A percentile compares a stretch with the other conserved stretches of the same genome.
These are phyloP conservation scores for Leccinum pachyderme DNA, from an alignment of 1,284 basidiomycete genomes.

Conservation along the genomic window DNA sequence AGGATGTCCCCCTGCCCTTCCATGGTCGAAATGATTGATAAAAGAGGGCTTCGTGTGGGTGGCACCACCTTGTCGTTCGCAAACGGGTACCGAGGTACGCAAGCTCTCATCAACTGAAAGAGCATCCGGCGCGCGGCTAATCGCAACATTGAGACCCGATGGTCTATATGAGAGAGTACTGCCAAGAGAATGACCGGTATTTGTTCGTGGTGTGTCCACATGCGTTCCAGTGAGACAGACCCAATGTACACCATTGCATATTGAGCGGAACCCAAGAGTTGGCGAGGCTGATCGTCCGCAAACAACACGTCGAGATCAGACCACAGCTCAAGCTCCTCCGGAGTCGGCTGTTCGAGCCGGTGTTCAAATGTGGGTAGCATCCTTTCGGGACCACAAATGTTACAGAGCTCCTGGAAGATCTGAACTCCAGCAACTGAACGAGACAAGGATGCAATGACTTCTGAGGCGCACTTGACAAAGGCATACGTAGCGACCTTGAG, in stretches of 20 bases:
- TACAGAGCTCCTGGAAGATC: slow-evolving; percentile 82
- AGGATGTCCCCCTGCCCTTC: slow-evolving; percentile 57
- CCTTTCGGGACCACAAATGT: slow-evolving; percentile 79
- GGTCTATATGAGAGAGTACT: slow-evolving; percentile 83
- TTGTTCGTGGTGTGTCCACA: slow-evolving; percentile 71
- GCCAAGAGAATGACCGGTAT: slow-evolving; percentile 80
- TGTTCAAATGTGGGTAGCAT: slow-evolving; percentile 79
- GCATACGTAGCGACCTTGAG: slow-evolving; percentile 78
- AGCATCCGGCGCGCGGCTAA: slow-evolving; percentile 72
- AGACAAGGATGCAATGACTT: slow-evolving; percentile 83
- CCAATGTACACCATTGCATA: slow-evolving; percentile 86
- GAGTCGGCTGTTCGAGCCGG: slow-evolving; percentile 63
- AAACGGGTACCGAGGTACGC: slow-evolving; percentile 72
- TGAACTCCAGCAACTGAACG: slow-evolving; percentile 72
- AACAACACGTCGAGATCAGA: slow-evolving; percentile 74
- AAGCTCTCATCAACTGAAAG: slow-evolving; percentile 78
- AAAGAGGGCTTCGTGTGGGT: slow-evolving; percentile 47
- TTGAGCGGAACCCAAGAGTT: slow-evolving; percentile 77
- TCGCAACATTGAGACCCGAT: slow-evolving; percentile 68
- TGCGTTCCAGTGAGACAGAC: slow-evolving; percentile 77
- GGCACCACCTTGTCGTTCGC: slow-evolving; percentile 52
- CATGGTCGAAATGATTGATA: slow-evolving; percentile 51
- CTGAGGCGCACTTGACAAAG: slow-evolving; percentile 79
- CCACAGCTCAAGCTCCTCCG: slow-evolving; percentile 72
- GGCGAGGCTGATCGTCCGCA: slow-evolving; percentile 62